Percentiles rank a stretch among this genome's conserved stretches.
Conservation (phyloP, 305 asterid species). For the Andrographis paniculata region DNA sequence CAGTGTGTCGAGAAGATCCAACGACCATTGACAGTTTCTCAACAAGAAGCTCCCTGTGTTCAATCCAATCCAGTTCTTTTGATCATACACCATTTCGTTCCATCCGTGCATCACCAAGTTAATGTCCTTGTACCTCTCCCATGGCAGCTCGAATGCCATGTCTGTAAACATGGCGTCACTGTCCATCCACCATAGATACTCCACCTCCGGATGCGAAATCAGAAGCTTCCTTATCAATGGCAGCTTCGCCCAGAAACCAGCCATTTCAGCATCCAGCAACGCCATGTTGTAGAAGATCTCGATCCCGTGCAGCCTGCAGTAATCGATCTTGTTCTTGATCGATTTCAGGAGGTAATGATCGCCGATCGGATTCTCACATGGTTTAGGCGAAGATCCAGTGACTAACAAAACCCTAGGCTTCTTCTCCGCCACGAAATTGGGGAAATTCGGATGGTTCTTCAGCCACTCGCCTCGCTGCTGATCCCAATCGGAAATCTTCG, state of each 20-base stretch:
- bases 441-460: slow-evolving; percentile 37
- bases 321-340: slow-evolving; percentile 79
- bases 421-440: slow-evolving; percentile 33
- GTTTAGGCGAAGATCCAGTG: slow-evolving; percentile 78
- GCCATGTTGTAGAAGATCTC: slow-evolving; percentile 75
- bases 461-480: slow-evolving; percentile 67
- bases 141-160: slow-evolving; percentile 77
- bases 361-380: slow-evolving; percentile 80
- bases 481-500: slow-evolving; percentile 75
- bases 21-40: slow-evolving; percentile 77
- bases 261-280: slow-evolving; percentile 77
- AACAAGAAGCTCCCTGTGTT: slow-evolving; percentile 77
- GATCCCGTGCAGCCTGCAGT: slow-evolving; percentile 70
- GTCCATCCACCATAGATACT: slow-evolving; percentile 91
- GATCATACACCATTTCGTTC: slow-evolving; percentile 53
- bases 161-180: slow-evolving; percentile 90
- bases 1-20: slow-evolving; percentile 69
- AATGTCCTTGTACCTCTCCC: slow-evolving; percentile 70
- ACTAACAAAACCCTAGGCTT: slow-evolving; percentile 73
- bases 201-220: slow-evolving; percentile 76
- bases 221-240: slow-evolving; percentile 69
- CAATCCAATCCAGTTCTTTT: slow-evolving; percentile 80
- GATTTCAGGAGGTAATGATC: slow-evolving; percentile 82
- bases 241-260: slow-evolving; percentile 83
- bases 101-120: slow-evolving; percentile 81